These are phyloP conservation scores for Cystobasidium tubakii DNA, from an alignment of 768 basidiomycete genomes.

Conservation along the genomic window DNA sequence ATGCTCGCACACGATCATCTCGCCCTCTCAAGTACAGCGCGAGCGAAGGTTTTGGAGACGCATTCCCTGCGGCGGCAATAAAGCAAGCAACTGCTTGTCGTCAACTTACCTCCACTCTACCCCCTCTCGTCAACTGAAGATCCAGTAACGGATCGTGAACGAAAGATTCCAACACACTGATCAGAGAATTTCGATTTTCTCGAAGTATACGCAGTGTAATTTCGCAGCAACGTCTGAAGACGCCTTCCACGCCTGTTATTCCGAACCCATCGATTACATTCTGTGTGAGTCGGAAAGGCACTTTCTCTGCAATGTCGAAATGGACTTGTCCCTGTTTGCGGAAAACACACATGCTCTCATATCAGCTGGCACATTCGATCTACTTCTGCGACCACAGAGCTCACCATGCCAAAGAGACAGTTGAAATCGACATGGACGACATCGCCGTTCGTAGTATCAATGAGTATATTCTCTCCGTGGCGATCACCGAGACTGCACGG, in stretches of 20 bases:
- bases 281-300: slow-evolving; percentile 90
- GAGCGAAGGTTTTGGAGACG: too few relatives aligned
- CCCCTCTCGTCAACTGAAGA: slow-evolving; percentile 79
- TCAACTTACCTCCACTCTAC: slow-evolving; percentile 52
- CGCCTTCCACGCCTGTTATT: slow-evolving; percentile 87
- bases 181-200: slow-evolving; percentile 82
- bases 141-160: slow-evolving; percentile 94
- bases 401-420: slow-evolving; percentile 90
- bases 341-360: neutral
- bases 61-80: too few relatives aligned
- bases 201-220: slow-evolving; percentile 79
- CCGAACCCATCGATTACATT: slow-evolving; percentile 89
- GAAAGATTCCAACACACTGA: slow-evolving; percentile 93
- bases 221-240: slow-evolving; percentile 85
- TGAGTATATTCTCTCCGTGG: slow-evolving; percentile 90
- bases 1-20: too few relatives aligned
- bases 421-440: slow-evolving; percentile 96
- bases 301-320: slow-evolving; percentile 79
- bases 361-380: neutral
- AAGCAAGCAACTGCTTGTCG: too few relatives aligned
- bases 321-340: slow-evolving; percentile 19
- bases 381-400: slow-evolving; percentile 16
- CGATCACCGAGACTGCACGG: slow-evolving; percentile 80
- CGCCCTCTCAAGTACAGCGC: too few relatives aligned
- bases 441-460: slow-evolving; percentile 81